Percentiles rank a stretch among this genome's conserved stretches.
These are phyloP conservation scores for Gossypium rotundifolium DNA, from an alignment of 345 rosid species.

Conservation along the genomic window DNA sequence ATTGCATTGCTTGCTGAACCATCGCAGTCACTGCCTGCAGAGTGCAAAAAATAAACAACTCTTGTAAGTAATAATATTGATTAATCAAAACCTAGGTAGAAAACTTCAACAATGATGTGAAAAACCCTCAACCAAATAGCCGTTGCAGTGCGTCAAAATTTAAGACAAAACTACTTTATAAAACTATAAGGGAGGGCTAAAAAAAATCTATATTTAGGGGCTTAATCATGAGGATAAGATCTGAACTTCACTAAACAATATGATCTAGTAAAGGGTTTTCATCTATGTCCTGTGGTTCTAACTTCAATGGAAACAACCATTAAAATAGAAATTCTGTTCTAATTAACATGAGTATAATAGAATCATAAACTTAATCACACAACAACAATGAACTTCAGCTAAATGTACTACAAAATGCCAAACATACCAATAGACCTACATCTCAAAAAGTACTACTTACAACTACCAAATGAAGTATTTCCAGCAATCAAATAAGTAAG, in stretches of 20 bases:
- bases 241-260: not conserved
- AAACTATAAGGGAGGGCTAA: not conserved
- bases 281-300: not conserved
- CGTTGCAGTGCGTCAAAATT: not conserved
- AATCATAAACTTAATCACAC: not conserved
- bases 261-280: not conserved
- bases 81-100: not conserved
- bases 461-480: not conserved
- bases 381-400: not conserved
- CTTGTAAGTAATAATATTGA: not conserved
- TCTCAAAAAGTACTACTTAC: not conserved
- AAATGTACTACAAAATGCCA: not conserved
- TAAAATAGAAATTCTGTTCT: not conserved
- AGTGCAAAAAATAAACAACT: slow-evolving; percentile 23
- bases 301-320: not conserved
- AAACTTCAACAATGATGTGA: not conserved
- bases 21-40: slow-evolving; percentile 85
- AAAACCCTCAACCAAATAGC: not conserved
- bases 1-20: slow-evolving; percentile 99
- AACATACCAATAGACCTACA: not conserved
- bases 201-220: not conserved
- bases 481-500: not conserved
- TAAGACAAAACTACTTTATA: not conserved
- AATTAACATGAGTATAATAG: not conserved
- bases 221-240: not conserved